Evolutionary conservation across 2,329 filamentous ascomycete genomes (phyloP).

Genomic region (Tolypocladium tundrense): DNA sequence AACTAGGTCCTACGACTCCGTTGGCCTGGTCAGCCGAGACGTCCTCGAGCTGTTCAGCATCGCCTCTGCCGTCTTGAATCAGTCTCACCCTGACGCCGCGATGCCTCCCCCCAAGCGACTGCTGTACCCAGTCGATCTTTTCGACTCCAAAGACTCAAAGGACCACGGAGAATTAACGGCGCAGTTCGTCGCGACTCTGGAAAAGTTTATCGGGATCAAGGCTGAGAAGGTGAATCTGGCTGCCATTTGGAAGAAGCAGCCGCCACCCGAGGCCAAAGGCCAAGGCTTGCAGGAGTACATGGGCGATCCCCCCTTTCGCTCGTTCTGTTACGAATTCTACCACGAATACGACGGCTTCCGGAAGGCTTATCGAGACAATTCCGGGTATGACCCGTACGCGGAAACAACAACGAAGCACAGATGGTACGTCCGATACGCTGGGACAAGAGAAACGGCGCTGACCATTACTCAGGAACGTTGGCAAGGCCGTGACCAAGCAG

Average conservation of each 20-base stretch:
- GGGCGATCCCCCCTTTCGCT: constrained; percentile 16
- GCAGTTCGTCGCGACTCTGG: constrained; percentile 14
- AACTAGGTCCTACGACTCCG: constrained; percentile 9
- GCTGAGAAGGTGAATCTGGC: constrained; percentile 9
- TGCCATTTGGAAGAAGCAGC: constrained; percentile 10
- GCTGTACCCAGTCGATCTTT: constrained; percentile 16
- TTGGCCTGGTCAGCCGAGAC: constrained; percentile 13
- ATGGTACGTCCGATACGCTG: constrained; percentile 14
- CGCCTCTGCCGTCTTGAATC: constrained; percentile 7
- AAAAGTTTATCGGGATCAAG: constrained; percentile 10
- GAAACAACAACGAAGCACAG: constrained; percentile 17
- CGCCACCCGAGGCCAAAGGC: constrained; percentile 11
- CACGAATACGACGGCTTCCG: constrained; percentile 18
- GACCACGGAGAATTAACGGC: constrained; percentile 5
- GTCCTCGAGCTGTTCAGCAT: constrained; percentile 13
- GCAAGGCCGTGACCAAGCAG: constrained; percentile 11
- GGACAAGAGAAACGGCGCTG: background rate
- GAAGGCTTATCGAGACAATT: constrained; percentile 11
- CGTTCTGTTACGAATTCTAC: constrained; percentile 23
- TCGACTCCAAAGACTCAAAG: background rate
- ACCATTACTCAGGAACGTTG: constrained; percentile 12
- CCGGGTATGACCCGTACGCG: constrained; percentile 13
- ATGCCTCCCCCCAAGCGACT: constrained; percentile 8
- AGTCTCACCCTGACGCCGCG: background rate
- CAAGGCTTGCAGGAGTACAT: constrained; percentile 16